Base-by-base conservation (phyloP, 345 rosid species). In the Adansonia digitata region DNA sequence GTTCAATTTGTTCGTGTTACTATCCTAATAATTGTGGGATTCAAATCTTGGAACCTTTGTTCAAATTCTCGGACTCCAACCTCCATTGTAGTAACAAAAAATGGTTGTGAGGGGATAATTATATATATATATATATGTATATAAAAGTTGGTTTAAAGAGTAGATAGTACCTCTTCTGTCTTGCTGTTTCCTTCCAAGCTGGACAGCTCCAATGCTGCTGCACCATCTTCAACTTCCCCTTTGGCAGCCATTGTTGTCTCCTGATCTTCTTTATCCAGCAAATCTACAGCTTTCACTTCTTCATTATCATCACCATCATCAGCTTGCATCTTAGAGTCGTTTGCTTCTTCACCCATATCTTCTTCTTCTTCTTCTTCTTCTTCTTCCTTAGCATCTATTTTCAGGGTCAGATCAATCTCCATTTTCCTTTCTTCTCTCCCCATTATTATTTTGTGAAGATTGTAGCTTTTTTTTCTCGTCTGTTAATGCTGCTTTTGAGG, bases 381-480 rank as follows among this genome's bases (percentile, higher is more conserved):
- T 45, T 51, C 59, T 35, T 35, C 53, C 69, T 74, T 72, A 6
- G 77, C 31, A 51, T 86, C 88, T n/a, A 89, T 64, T 73, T 79
- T 84, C 71, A 86, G 76, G 14, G 88, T 84, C 1, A 89, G 86
- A 82, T 84, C 87, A 51, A 78, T 80, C 62, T 82, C 84, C 87
- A 85, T 80, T 67, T 11, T 40, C 27, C 9, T 64, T 63, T 13
- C 48, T 55, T 66, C 29, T 26, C 57, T 29, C 42, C 52, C 20
- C 83, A 27, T 57, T 27, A 3, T 31, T 31, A 7, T 20, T 53
- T 20, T 22, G 1, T 22, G 56, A 53, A 53, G 59, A 53, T 22
- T n/a, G 59, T 20, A 20, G 8, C 53, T 53, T 53, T 53, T 18
- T 18, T 5, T 7, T 17, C 20, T 48, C 18, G 34, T 57, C 17